phyloP scores from a whole-genome alignment of 2,329 filamentous ascomycete genomes.

The Phyllachora maydis region DNA sequence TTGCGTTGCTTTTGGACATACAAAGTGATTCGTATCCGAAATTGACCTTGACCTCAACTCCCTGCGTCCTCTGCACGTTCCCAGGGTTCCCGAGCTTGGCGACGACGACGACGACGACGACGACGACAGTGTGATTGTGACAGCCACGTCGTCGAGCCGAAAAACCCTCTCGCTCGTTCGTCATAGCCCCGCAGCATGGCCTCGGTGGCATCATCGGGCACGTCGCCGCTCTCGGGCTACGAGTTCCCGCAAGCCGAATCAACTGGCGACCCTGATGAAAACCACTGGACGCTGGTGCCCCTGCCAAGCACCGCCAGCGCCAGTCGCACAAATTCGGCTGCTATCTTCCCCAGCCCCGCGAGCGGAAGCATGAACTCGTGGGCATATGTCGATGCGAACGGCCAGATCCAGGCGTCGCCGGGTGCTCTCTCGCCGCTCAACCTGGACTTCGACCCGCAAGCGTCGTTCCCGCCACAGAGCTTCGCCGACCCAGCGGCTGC shows the following conservation, averaged over 20 bases:
- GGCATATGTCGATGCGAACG: constrained; percentile 19
- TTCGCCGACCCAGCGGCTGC: constrained; percentile 11
- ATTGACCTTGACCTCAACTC: too few relatives aligned
- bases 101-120: too few relatives aligned
- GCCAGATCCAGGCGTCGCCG: constrained; percentile 12
- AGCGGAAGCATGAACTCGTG: constrained; percentile 29
- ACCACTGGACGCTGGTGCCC: constrained; percentile 19
- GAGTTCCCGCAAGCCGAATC: constrained; percentile 13
- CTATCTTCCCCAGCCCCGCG: constrained; percentile 28
- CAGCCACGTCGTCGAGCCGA: too few relatives aligned
- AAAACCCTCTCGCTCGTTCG: too few relatives aligned
- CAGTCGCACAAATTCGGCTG: constrained; percentile 18
- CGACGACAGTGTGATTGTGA: too few relatives aligned
- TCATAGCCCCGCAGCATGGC: too few relatives aligned
- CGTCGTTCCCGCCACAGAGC: constrained; percentile 11
- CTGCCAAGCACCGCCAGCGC: constrained; percentile 12
- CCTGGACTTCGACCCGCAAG: constrained; percentile 16
- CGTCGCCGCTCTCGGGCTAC: constrained; percentile 18
- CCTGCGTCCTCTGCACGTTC: too few relatives aligned
- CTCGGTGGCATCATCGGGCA: constrained; percentile 16
- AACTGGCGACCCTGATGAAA: constrained; percentile 17
- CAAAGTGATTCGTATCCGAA: too few relatives aligned
- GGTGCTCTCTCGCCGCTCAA: constrained; percentile 20
- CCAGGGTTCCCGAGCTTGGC: too few relatives aligned
- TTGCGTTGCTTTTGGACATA: too few relatives aligned